Evolutionary conservation across 2,329 filamentous ascomycete species (phyloP), one percentile per base, ranked within the genome.

Genomic region (Exophiala sideris): DNA sequence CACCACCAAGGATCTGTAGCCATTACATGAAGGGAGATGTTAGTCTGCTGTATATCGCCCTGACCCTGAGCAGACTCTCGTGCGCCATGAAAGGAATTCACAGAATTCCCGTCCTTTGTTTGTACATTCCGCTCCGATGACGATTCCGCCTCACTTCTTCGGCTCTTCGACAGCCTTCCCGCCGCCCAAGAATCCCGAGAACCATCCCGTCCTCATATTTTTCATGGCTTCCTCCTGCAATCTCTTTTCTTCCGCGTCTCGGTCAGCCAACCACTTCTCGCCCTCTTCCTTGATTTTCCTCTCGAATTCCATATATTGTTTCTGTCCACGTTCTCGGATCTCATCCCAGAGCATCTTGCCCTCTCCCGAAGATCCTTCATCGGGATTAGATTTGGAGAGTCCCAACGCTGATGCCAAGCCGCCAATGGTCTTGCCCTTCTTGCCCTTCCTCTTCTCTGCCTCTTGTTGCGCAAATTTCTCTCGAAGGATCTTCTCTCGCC

Each of bases 331-430:
- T 75, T 99, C 94, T 46, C 94, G 85, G 47, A 94, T 91, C 71
- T 95, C 86, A 68, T 99, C 94, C 73, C 91, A 91, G 62, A 96
- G 78, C 89, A 97, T 96, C 82, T 97, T 99, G 65, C 92, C 94
- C 72, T 96, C 86, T 2, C 88, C 85, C 58, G 94, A 83, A 5
- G 24, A 29, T 29, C 48, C 57, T 6, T 62, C 58, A 68, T 95
- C 89, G 2, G 81, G 79, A 63, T 80, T 84, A 59, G 83, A 79
- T 68, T 91, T 87, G 66, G 79, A 72, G 61, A 96, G 79, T 18
- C 92, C 92, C 5, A 97, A 77, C 50, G 89, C 77, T 64, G 79
- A 83, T 54, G 85, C 84, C 2, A 96, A 73, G 55, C 84, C 81
- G 35, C 85, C 85, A 44, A 92, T 78, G 36, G 85, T 85, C 5